A percentile compares a stretch with the other conserved stretches of the same genome.
Evolutionary conservation across 345 rosid genomes (phyloP).

Genomic region (Fremontodendron californicum): DNA sequence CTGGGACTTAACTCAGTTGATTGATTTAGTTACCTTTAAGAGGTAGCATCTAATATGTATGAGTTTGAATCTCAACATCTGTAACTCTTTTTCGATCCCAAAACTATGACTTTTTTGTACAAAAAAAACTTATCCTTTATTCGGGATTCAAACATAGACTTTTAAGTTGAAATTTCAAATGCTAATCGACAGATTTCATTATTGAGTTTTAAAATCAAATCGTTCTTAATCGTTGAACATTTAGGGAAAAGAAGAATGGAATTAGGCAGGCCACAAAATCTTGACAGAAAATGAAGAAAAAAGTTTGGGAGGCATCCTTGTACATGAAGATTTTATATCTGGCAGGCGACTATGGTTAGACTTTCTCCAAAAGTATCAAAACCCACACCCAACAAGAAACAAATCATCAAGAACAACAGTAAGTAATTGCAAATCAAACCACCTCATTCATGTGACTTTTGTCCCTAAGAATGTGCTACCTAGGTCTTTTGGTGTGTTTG

Average conservation of each 20-base stretch:
- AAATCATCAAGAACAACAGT: not conserved
- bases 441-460: not conserved
- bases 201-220: not conserved
- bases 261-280: not conserved
- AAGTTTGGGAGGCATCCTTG: not conserved
- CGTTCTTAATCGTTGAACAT: too few relatives aligned
- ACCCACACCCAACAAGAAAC: not conserved
- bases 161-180: too few relatives aligned
- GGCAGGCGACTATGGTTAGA: not conserved
- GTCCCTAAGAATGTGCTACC: slow-evolving; percentile 19
- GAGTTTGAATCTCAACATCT: too few relatives aligned
- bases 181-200: not conserved
- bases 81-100: too few relatives aligned
- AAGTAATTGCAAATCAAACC: not conserved
- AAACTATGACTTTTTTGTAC: too few relatives aligned
- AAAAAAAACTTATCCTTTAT: too few relatives aligned
- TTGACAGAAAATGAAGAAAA: not conserved
- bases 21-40: too few relatives aligned
- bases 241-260: not conserved
- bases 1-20: too few relatives aligned
- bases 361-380: not conserved
- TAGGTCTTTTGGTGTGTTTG: slow-evolving; percentile 17
- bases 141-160: too few relatives aligned
- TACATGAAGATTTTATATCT: not conserved
- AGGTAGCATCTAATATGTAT: too few relatives aligned